These are phyloP conservation scores for Lactarius akahatsu DNA, from an alignment of 768 basidiomycete genomes.

Conservation along the genomic window DNA sequence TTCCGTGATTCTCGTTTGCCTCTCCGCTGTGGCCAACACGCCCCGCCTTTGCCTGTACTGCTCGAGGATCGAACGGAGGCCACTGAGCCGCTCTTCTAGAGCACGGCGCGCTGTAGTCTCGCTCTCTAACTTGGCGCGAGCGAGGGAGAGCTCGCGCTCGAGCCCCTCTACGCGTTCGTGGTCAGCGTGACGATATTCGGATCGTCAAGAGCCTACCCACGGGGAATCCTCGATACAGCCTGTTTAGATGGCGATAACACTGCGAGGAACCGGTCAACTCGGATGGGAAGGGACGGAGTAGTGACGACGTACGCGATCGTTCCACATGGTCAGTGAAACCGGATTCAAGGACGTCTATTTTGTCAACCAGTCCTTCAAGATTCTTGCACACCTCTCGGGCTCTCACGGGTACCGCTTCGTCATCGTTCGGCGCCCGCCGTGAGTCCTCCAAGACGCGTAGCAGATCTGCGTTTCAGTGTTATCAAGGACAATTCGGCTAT, in stretches of 20 bases:
- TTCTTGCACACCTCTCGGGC: slow-evolving; percentile 57
- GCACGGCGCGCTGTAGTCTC: slow-evolving; percentile 57
- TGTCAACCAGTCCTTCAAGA: slow-evolving; percentile 65
- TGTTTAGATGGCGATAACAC: slow-evolving; percentile 75
- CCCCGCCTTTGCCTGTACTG: slow-evolving; percentile 51
- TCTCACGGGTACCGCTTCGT: slow-evolving; percentile 46
- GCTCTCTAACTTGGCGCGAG: slow-evolving; percentile 58
- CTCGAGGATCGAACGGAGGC: slow-evolving; percentile 54
- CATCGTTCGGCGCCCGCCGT: slow-evolving; percentile 49
- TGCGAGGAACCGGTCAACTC: slow-evolving; percentile 33
- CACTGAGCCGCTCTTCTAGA: slow-evolving; percentile 60
- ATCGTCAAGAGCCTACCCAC: slow-evolving; percentile 45
- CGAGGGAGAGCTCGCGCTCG: slow-evolving; percentile 63
- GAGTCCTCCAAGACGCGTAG: slow-evolving; percentile 62
- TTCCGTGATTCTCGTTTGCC: slow-evolving; percentile 59
- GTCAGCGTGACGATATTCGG: slow-evolving; percentile 31
- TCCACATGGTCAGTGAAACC: slow-evolving; percentile 85
- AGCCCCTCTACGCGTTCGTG: slow-evolving; percentile 52
- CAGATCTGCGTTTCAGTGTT: slow-evolving; percentile 44
- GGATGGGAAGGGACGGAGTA: background rate
- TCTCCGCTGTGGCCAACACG: slow-evolving; percentile 57
- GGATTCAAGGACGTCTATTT: slow-evolving; percentile 76
- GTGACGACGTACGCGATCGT: slow-evolving; percentile 58
- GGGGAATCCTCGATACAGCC: slow-evolving; percentile 61
- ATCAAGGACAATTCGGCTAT: background rate